phyloP scores from a whole-genome alignment of 2,329 filamentous ascomycete genomes.

The Epichloe uncinata region DNA sequence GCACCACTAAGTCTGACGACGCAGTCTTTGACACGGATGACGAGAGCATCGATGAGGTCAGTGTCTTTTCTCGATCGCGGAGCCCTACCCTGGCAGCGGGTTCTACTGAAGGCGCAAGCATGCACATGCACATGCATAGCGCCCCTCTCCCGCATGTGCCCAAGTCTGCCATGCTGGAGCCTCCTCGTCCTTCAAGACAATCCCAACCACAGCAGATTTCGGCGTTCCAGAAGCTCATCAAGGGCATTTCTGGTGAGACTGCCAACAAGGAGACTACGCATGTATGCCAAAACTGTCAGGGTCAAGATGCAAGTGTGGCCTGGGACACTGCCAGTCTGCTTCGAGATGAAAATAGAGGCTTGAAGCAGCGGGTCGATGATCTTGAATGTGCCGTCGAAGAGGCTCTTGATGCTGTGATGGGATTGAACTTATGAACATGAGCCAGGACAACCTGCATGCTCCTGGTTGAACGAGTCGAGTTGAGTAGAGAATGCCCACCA shows the following conservation, averaged over 20 bases:
- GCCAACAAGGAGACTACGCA: slow-evolving; percentile 12
- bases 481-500: neutral
- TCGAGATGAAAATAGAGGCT: slow-evolving; percentile 46
- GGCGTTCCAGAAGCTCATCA: slow-evolving; percentile 29
- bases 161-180: slow-evolving; percentile 14
- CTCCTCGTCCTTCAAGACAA: slow-evolving; percentile 22
- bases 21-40: slow-evolving; percentile 38
- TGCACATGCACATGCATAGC: neutral
- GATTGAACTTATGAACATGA: slow-evolving; percentile 18
- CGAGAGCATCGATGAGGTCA: slow-evolving; percentile 34
- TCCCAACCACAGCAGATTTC: slow-evolving; percentile 18
- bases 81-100: slow-evolving; percentile 39
- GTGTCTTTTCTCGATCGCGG: slow-evolving; percentile 47
- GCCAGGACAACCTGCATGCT: neutral
- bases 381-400: slow-evolving; percentile 48
- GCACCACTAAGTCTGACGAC: slow-evolving; percentile 30
- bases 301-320: slow-evolving; percentile 44
- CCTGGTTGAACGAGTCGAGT: neutral
- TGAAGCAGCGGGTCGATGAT: slow-evolving; percentile 46
- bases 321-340: slow-evolving; percentile 53
- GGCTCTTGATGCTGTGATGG: slow-evolving; percentile 46
- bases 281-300: slow-evolving; percentile 42
- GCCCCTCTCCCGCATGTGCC: slow-evolving; percentile 7
- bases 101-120: neutral
- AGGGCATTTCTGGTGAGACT: slow-evolving; percentile 26